These are phyloP conservation scores for Hypoxylon sp. DNA, from an alignment of 2,329 filamentous ascomycete genomes.

Conservation along the genomic window DNA sequence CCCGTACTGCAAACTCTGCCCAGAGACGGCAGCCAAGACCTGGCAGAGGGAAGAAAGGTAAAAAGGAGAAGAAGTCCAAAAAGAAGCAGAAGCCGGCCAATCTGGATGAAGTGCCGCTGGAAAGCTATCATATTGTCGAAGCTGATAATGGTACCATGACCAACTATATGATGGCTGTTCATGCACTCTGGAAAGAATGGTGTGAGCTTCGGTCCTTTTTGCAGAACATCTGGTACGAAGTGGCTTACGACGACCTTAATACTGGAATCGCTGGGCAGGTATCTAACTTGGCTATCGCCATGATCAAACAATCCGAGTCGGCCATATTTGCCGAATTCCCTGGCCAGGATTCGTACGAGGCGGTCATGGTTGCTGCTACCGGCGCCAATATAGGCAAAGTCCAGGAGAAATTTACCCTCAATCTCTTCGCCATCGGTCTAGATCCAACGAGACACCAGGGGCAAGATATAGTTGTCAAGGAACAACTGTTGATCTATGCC, in stretches of 20 bases:
- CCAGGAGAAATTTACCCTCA: slow-evolving; percentile 46
- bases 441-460: background rate
- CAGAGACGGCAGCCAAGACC: slow-evolving; percentile 32
- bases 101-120: slow-evolving; percentile 59
- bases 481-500: slow-evolving; percentile 60
- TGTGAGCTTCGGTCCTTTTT: slow-evolving; percentile 57
- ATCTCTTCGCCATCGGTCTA: background rate
- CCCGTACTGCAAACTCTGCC: slow-evolving; percentile 13
- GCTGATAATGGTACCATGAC: slow-evolving; percentile 56
- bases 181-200: slow-evolving; percentile 58
- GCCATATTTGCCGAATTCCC: slow-evolving; percentile 63
- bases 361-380: slow-evolving; percentile 59
- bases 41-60: slow-evolving; percentile 47
- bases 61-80: slow-evolving; percentile 25
- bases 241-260: slow-evolving; percentile 62
- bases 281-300: slow-evolving; percentile 59
- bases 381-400: slow-evolving; percentile 55
- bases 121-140: slow-evolving; percentile 62
- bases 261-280: slow-evolving; percentile 61
- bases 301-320: slow-evolving; percentile 56
- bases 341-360: slow-evolving; percentile 61
- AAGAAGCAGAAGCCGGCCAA: slow-evolving; percentile 29
- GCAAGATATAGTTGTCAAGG: slow-evolving; percentile 57
- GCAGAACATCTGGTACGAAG: slow-evolving; percentile 61
- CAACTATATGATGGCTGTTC: slow-evolving; percentile 62